Evolutionary conservation across 169 alveolate genomes (phyloP), one percentile per base, ranked within the genome.

Genomic region (Plasmodium malariae): DNA sequence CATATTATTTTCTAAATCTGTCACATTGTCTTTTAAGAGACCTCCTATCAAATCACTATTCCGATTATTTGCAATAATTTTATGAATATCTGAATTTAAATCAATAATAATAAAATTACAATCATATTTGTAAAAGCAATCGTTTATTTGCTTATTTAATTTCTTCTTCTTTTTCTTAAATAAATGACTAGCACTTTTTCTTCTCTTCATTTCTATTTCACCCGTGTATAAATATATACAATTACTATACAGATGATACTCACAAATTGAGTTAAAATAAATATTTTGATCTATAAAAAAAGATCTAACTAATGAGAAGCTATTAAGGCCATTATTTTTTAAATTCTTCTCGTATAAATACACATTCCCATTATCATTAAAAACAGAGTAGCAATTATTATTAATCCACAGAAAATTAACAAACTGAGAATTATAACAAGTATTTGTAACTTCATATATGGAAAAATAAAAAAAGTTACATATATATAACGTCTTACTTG

Each of bases 381-480:
- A 80, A 21, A 80, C 60, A 17, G 36, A 28, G 40, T 80, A 80
- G 6, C 68, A 49, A 80, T 80, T 80, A 59, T 80, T 80, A 65
- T 80, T 80, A 32, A 80, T 32, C 90, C 90, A 80, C 12, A 80
- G 17, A 26, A 80, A 80, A 65, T 80, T 80, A 36, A 80, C 90
- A 80, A 65, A 80, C 6, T 51, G 83, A 26, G 83, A 63, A 24
- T 80, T 80, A 21, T 65, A 65, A 65, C 83, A 80, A 65, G 9
- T 54, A 45, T 51, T 80, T 54, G 70, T 11, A 48, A 80, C 49
- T 45, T 80, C 90, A 48, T 65, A 67, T 28, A 80, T 65, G 34
- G 90, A 63, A 57, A 80, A 80, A 51, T 80, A 80, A 80, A 80
- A 80, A 65, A 80, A 80, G 34, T 80, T 80, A 59, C 90, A 80